A percentile compares a stretch with the other conserved stretches of the same genome.
Conservation (phyloP, 352 stramenopile genomes). For the Phytophthora quininea region DNA sequence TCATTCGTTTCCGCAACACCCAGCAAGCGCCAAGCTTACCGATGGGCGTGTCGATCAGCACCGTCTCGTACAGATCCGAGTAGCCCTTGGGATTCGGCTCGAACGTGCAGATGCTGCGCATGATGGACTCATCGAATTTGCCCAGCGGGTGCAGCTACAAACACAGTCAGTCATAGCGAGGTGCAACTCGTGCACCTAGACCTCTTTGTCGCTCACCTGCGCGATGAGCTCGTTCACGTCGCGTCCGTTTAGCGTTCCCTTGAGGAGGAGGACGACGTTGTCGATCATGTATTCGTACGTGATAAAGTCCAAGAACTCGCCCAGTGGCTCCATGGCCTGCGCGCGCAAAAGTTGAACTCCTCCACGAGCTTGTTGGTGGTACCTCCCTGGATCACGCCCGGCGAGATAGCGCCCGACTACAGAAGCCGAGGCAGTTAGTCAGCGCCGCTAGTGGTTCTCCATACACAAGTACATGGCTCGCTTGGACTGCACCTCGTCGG, state of each 20-base stretch:
- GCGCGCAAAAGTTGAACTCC: constrained; percentile 98
- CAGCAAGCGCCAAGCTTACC: constrained; percentile 36
- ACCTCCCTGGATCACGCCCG: constrained; percentile 81
- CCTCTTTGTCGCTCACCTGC: constrained; percentile 44
- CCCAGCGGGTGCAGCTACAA: constrained; percentile 97
- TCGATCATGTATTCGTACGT: constrained; percentile 99
- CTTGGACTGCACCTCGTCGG: constrained; percentile 80
- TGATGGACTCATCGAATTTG: constrained; percentile 99
- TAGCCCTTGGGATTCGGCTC: constrained; percentile 98
- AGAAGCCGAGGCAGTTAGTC: constrained; percentile 12
- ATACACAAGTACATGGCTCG: neutral
- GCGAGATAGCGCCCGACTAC: constrained; percentile 70
- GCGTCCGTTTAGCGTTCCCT: constrained; percentile 96
- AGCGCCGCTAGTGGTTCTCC: no score
- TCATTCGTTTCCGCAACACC: neutral
- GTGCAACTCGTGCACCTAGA: no score
- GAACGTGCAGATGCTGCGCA: constrained; percentile 99
- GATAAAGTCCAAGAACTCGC: constrained; percentile 98
- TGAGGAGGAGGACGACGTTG: constrained; percentile 99
- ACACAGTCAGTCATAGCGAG: neutral
- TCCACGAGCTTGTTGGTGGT: constrained; percentile 91
- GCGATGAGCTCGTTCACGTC: constrained; percentile 98
- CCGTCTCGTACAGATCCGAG: constrained; percentile 98
- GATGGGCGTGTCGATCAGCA: constrained; percentile 99
- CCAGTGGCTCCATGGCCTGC: constrained; percentile 95